Evolutionary conservation across 768 basidiomycete species (phyloP).

Genomic region (Arthromyces matolae): DNA sequence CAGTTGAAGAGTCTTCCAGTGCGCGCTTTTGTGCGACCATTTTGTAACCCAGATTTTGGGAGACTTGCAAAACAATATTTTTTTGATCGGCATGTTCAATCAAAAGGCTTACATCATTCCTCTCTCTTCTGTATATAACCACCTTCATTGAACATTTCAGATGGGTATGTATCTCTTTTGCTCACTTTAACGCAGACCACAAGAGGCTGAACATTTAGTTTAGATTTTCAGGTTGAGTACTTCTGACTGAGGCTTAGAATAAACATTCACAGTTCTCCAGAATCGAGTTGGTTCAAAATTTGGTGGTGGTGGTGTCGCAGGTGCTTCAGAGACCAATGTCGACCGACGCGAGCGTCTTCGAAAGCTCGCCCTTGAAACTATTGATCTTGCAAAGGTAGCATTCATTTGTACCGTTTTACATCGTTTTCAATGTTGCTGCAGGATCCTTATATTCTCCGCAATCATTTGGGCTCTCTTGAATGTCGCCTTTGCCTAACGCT

Average conservation of each 20-base stretch:
- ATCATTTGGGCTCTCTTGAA: conserved; percentile 96
- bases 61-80: conserved; percentile 20
- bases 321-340: conserved; percentile 91
- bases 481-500: conserved; percentile 96
- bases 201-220: conserved; percentile 9
- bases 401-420: neutral
- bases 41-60: neutral
- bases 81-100: conserved; percentile 19
- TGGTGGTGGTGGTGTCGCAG: conserved; percentile 93
- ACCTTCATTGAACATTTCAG: conserved; percentile 2
- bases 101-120: conserved; percentile 21
- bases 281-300: conserved; percentile 96
- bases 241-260: neutral
- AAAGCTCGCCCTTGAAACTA: conserved; percentile 95
- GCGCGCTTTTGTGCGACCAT: conserved; percentile 60
- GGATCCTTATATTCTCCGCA: conserved; percentile 99
- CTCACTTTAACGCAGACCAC: neutral
- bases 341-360: conserved; percentile 91
- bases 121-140: neutral
- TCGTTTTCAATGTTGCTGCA: conserved; percentile 26
- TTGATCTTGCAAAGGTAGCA: conserved; percentile 91
- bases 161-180: conserved; percentile 37
- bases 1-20: conserved; percentile 48
- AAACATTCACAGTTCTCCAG: conserved; percentile 36
- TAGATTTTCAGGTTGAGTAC: conserved; percentile 66